Base-by-base conservation (phyloP, 768 basidiomycete species). In the Russula sp. region DNA sequence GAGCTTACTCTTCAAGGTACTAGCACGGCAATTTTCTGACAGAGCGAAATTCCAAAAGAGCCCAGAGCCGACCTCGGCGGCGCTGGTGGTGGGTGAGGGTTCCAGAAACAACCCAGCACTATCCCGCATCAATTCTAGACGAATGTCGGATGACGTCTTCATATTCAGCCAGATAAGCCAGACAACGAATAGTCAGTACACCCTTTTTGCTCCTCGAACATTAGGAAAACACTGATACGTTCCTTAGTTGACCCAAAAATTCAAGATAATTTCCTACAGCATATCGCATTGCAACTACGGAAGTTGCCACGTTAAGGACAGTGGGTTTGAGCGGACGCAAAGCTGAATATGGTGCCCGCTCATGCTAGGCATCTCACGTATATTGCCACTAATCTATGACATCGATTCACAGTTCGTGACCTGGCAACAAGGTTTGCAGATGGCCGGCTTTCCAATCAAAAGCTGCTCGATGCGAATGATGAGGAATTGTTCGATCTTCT, bases 301-400 rank as follows among this genome's bases (percentile, higher is more conserved):
- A 87, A 63, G 73, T 88, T 32, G 67, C 81, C 14, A 79, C 79
- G 2, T 78, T 96, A 38, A 82, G 84, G 57, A 80, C 82, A 7
- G 93, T 89, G 9, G 94, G 94, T 0, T 74, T 96, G 61, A 92
- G 89, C 65, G 81, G 76, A 18, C 79, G 93, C n/a, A 97, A 97
- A 73, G 91, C 90, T 3, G 92, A 95, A 77, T 97, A 97, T 74
- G 83, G 92, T 90, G 60, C 70, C 83, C 72, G 6, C 26, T 42
- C 20, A 44, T 50, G 32, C 28, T 20, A 16, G 49, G 20, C 28
- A 32, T 26, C n/a, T 30, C 48, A 20, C 22, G 1, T 36, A 11
- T 54, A 22, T 8, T 28, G 26, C 30, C 16, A 38, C 50, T 49
- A 22, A 40, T 18, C 13, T 3, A 59, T 34, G 24, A 38, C 18